Evolutionary conservation across 352 stramenopile species (phyloP), one percentile per base, ranked within the genome.

Genomic region (Thraustochytrium striatum): DNA sequence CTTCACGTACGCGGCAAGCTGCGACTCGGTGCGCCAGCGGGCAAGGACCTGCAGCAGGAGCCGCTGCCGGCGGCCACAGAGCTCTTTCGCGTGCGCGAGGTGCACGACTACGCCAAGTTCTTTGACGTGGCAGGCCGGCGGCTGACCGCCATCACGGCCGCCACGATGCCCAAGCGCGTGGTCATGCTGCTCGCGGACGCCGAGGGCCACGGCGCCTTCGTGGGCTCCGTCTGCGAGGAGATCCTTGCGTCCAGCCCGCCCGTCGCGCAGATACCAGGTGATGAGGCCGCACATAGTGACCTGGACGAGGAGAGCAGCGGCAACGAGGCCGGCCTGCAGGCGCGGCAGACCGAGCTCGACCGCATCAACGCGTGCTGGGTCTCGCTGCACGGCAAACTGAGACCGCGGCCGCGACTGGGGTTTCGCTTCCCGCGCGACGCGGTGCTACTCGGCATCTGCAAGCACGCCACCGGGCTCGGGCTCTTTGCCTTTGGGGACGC

Each of bases 401-500:
- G 1, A 21, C 21, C 33, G 5, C 19, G 38, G 38, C 1, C 62
- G 5, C 11, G 39, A 5, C 47, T 79, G 3, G 69, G 50, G 19
- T 47, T 57, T 32, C 21, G 72, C 9, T 79, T 79, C 39, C 69
- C 44, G 16, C 50, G 72, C 0, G 16, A 50, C 33, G 35, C 21
- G 9, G 13, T 21, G 0, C 19, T 79, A 3, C 5, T 16, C 3
- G 69, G 69, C 7, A 52, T 79, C n/a, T 79, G 69, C 52, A 28
- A 33, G 13, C 69, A 79, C 43, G 13, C 11, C 36, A 69, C 69
- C 7, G 69, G 69, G 1, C 69, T 79, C 11, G 69, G 13, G 25
- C 7, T 69, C 36, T 79, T 79, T 58, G 69, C 69, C 8, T 79
- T 28, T 25, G 69, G 69, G 2, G 1, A 79, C 57, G 35, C 16